Percentiles rank a stretch among this genome's conserved stretches.
phyloP scores from a whole-genome alignment of 345 rosid genomes.

The Erodium maritimum region DNA sequence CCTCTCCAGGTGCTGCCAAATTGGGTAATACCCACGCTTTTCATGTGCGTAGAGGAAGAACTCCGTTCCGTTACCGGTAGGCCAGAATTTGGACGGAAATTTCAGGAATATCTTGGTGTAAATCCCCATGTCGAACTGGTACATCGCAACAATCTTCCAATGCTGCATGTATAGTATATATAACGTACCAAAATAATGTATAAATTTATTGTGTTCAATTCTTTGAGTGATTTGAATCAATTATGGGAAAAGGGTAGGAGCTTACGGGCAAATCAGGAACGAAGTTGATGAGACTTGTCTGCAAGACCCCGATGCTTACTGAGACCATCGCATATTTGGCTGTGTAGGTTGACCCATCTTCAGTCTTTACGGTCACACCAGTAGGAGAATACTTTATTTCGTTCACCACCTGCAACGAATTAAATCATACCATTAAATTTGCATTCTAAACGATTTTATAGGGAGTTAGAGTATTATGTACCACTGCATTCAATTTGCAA shows the following conservation, averaged over 20 bases:
- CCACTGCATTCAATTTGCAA: no score
- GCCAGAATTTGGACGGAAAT: conserved; percentile 25
- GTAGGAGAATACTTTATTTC: conserved; percentile 11
- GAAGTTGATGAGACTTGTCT: conserved; percentile 19
- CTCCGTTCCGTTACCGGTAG: conserved; percentile 20
- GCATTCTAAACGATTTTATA: no score
- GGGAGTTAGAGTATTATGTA: no score
- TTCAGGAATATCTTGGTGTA: conserved; percentile 25
- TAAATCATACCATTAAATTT: no score
- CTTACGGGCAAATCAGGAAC: conserved; percentile 17
- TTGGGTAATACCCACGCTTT: conserved; percentile 9
- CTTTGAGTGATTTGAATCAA: no score
- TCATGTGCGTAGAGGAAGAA: conserved; percentile 16
- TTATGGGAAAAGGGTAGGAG: no score
- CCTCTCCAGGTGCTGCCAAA: conserved; percentile 11
- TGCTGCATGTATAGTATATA: no score
- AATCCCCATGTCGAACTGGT: conserved; percentile 17
- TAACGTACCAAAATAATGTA: background rate
- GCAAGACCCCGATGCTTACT: conserved; percentile 24
- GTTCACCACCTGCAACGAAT: conserved; percentile 8
- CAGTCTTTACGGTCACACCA: conserved; percentile 17
- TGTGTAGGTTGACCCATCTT: conserved; percentile 17
- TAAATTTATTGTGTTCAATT: no score
- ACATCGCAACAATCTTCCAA: conserved; percentile 25
- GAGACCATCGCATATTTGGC: conserved; percentile 20